phyloP scores from a whole-genome alignment of 116 monocot species.

The Phalaenopsis hybrid region DNA sequence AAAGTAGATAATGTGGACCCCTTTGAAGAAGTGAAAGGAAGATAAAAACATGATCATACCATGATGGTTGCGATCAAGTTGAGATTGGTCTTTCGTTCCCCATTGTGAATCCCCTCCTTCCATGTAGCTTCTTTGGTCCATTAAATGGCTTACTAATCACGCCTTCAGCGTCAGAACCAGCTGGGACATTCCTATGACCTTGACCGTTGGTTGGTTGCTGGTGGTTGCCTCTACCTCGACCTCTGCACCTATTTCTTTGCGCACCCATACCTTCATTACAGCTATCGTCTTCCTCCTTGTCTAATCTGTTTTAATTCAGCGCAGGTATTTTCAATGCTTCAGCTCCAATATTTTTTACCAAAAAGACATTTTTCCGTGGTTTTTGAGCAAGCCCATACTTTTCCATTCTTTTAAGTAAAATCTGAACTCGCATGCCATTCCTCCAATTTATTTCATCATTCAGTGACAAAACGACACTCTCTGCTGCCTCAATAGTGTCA shows the following conservation, averaged over 20 bases:
- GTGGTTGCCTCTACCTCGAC: conserved; percentile 34
- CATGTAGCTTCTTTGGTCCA: conserved; percentile 86
- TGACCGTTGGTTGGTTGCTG: conserved; percentile 14
- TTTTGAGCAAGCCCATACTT: conserved; percentile 24
- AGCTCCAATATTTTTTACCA: conserved; percentile 9
- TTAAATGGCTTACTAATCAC: conserved; percentile 34
- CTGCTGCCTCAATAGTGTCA: conserved; percentile 57
- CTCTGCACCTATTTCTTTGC: conserved; percentile 20
- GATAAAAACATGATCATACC: not conserved
- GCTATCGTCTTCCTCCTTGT: conserved; percentile 30
- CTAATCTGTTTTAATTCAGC: conserved; percentile 4
- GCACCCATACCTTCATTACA: conserved; percentile 20
- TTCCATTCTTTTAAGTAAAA: conserved; percentile 46
- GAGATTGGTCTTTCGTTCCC: conserved; percentile 56
- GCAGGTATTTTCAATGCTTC: not conserved
- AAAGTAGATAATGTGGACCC: not conserved
- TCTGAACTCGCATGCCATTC: conserved; percentile 68
- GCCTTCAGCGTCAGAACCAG: conserved; percentile 11
- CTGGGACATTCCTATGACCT: conserved; percentile 28
- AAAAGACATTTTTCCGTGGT: conserved; percentile 8
- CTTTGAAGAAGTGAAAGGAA: not conserved
- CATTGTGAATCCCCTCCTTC: conserved; percentile 73
- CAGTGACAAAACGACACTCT: conserved; percentile 55
- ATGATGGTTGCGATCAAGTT: not conserved
- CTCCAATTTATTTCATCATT: conserved; percentile 90